phyloP scores from a whole-genome alignment of 164 flowering plant genomes.

The Akebia trifoliata region DNA sequence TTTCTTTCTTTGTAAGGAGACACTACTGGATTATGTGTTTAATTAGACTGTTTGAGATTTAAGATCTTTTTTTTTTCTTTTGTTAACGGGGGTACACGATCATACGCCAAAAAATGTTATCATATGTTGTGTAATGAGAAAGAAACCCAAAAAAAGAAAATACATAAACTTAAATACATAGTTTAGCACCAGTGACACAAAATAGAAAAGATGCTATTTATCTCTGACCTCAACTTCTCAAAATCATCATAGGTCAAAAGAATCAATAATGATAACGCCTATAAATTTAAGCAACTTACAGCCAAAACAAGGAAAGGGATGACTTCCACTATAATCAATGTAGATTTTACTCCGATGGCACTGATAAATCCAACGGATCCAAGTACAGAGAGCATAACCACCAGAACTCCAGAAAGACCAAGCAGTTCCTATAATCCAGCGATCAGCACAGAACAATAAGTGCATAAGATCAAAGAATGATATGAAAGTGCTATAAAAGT shows the following conservation, averaged over 20 bases:
- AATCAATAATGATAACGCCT: not conserved
- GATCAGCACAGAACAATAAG: slow-evolving; percentile 7
- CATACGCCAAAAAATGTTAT: too few species aligned
- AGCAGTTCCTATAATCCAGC: slow-evolving; percentile 63
- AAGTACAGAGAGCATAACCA: slow-evolving; percentile 89
- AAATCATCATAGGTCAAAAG: not conserved
- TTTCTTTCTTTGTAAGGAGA: too few species aligned
- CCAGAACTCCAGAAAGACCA: slow-evolving; percentile 87
- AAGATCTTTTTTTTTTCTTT: too few species aligned
- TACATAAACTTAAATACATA: too few species aligned
- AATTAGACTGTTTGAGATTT: too few species aligned
- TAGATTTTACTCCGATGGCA: slow-evolving; percentile 93
- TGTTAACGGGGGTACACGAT: too few species aligned
- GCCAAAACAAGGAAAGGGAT: slow-evolving; percentile 98
- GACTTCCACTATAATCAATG: slow-evolving; percentile 97
- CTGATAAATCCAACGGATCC: slow-evolving; percentile 96
- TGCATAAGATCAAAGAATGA: not conserved
- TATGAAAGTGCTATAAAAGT: not conserved
- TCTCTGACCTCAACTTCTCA: not conserved
- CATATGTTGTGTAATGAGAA: too few species aligned
- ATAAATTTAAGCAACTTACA: slow-evolving; percentile 47
- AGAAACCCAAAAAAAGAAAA: too few species aligned
- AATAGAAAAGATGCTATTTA: too few species aligned
- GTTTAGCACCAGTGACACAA: too few species aligned
- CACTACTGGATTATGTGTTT: too few species aligned